A percentile compares a stretch with the other conserved stretches of the same genome.
phyloP scores from a whole-genome alignment of 1,284 basidiomycete species.

The Acaromyces ingoldii region DNA sequence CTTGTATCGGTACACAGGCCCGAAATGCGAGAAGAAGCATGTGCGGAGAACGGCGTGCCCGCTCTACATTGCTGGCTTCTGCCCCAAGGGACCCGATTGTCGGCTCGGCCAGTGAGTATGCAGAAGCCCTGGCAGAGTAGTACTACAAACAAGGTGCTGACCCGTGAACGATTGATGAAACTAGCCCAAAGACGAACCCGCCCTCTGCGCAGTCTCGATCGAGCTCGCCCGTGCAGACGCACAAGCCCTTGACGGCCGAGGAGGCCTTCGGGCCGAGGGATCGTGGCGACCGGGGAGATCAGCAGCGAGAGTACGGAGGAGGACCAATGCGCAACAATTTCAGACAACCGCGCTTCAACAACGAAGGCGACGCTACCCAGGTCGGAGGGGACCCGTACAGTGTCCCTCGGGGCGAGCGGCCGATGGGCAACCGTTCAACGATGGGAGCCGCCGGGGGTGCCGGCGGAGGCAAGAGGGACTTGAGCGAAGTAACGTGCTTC shows the following conservation, averaged over 20 bases:
- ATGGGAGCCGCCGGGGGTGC: constrained; percentile 2
- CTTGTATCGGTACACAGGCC: constrained; percentile 58
- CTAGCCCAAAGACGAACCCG: constrained; percentile 41
- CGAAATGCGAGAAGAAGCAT: constrained; percentile 85
- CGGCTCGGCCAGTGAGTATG: constrained; percentile 67
- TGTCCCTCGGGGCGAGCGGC: background rate
- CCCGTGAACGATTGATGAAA: too few species aligned
- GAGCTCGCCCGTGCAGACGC: constrained; percentile 42
- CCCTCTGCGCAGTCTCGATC: constrained; percentile 41
- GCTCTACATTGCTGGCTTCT: constrained; percentile 87
- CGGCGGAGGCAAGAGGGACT: constrained; percentile 20
- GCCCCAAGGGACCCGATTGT: constrained; percentile 87
- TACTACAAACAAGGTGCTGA: background rate
- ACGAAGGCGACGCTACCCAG: background rate
- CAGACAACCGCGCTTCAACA: background rate
- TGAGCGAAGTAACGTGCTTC: constrained; percentile 44
- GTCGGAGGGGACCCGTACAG: constrained; percentile 4
- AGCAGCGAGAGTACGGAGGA: background rate
- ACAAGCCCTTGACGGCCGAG: constrained; percentile 39
- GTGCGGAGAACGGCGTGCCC: constrained; percentile 85
- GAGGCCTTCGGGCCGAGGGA: constrained; percentile 41
- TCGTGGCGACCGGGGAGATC: background rate
- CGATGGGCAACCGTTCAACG: background rate
- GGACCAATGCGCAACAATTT: background rate
- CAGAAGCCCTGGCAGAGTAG: too few species aligned